Evolutionary conservation across 768 basidiomycete genomes (phyloP).

Genomic region (Paxillus ammoniavirescens): DNA sequence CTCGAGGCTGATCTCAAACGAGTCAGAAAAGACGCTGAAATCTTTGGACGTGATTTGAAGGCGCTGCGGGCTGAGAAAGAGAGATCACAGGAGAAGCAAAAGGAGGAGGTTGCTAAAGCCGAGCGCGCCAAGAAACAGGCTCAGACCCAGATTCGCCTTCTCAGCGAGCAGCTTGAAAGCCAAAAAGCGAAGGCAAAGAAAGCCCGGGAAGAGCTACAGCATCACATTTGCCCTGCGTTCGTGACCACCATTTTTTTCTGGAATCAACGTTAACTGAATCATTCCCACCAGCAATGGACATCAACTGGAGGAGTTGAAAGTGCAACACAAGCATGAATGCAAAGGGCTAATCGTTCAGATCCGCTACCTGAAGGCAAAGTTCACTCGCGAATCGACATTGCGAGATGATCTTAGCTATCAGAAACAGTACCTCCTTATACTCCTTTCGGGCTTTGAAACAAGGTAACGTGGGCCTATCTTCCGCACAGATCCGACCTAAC

Average conservation of each 20-base stretch:
- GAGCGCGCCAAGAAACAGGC: conserved; percentile 68
- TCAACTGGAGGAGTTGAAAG: conserved; percentile 53
- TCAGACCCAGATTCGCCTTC: conserved; percentile 59
- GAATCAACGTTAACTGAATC: background rate
- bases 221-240: conserved; percentile 61
- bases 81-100: conserved; percentile 50
- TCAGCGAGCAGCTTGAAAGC: conserved; percentile 64
- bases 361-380: conserved; percentile 88
- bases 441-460: conserved; percentile 69
- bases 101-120: conserved; percentile 52
- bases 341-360: conserved; percentile 91
- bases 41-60: conserved; percentile 76
- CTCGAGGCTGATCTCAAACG: conserved; percentile 75
- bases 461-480: conserved; percentile 43
- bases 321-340: conserved; percentile 81
- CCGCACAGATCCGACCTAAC: conserved; percentile 2
- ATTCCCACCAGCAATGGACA: conserved; percentile 44
- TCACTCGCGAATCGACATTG: conserved; percentile 79
- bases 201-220: conserved; percentile 46
- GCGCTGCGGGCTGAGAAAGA: conserved; percentile 66
- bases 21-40: conserved; percentile 73
- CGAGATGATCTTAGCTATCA: conserved; percentile 78
- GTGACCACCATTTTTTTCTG: conserved; percentile 23
- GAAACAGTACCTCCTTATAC: conserved; percentile 79
- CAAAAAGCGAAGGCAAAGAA: conserved; percentile 42